Evolutionary conservation across 2,329 filamentous ascomycete genomes (phyloP).

Genomic region (Ascocoryne sarcoides): DNA sequence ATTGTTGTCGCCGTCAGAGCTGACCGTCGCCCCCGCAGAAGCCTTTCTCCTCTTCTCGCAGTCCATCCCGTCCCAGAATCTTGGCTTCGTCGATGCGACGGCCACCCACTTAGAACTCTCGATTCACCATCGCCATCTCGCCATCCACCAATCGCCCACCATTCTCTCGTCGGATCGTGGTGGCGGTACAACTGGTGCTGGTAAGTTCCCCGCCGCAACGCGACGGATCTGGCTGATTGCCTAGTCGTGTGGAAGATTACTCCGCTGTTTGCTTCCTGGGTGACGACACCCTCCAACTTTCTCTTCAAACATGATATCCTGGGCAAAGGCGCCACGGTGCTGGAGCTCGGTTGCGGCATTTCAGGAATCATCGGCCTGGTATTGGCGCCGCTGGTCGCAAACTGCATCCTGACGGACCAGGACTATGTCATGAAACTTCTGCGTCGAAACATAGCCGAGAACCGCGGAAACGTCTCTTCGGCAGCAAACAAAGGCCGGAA

Average conservation of each 20-base stretch:
- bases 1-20: too few relatives aligned
- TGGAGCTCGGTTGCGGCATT: slow-evolving; percentile 86
- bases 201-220: slow-evolving; percentile 29
- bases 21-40: too few relatives aligned
- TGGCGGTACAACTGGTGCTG: slow-evolving; percentile 66
- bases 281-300: slow-evolving; percentile 53
- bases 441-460: slow-evolving; percentile 65
- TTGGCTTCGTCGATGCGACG: slow-evolving; percentile 76
- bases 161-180: slow-evolving; percentile 69
- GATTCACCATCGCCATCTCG: slow-evolving; percentile 61
- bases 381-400: slow-evolving; percentile 48
- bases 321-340: slow-evolving; percentile 44
- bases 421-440: slow-evolving; percentile 71
- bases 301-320: slow-evolving; percentile 51
- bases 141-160: slow-evolving; percentile 74
- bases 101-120: slow-evolving; percentile 56
- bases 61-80: slow-evolving; percentile 61
- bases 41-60: slow-evolving; percentile 81
- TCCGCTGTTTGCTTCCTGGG: slow-evolving; percentile 73
- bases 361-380: slow-evolving; percentile 69
- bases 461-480: slow-evolving; percentile 27
- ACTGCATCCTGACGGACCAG: slow-evolving; percentile 80
- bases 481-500: slow-evolving; percentile 15
- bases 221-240: neutral
- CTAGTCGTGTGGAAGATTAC: slow-evolving; percentile 87